phyloP scores from a whole-genome alignment of 306 rosid genomes.

The Ochetophila trinervis region DNA sequence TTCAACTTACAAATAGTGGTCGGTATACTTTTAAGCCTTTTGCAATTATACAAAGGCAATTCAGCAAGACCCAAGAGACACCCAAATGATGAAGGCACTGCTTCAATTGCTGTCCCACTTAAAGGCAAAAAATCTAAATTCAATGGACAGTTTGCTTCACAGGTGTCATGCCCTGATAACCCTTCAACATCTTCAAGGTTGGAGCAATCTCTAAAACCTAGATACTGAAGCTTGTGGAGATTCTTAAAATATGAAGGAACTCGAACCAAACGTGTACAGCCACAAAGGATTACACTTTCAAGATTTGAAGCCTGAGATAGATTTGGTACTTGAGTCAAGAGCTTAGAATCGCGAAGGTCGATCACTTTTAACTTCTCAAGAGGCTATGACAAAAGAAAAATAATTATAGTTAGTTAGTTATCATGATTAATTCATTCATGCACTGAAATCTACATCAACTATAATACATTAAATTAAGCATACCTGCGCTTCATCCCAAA shows the following conservation, averaged over 20 bases:
- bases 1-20: constrained; percentile 2
- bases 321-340: not conserved
- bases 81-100: not conserved
- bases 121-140: too few relatives aligned
- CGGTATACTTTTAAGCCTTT: not conserved
- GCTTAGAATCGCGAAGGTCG: not conserved
- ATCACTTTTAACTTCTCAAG: not conserved
- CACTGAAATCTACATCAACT: too few relatives aligned
- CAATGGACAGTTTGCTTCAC: too few relatives aligned
- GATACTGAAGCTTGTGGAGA: not conserved
- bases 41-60: not conserved
- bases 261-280: not conserved
- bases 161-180: too few relatives aligned
- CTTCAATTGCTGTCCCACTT: not conserved
- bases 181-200: not conserved
- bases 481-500: not conserved
- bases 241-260: not conserved
- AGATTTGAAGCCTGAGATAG: not conserved
- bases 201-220: not conserved
- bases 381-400: not conserved
- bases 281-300: not conserved
- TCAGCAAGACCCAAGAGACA: not conserved
- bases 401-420: not conserved
- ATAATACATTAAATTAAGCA: not conserved
- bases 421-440: too few relatives aligned